Conservation (phyloP, 495 filamentous ascomycete genomes). For the Trichoderma orchidacearum region DNA sequence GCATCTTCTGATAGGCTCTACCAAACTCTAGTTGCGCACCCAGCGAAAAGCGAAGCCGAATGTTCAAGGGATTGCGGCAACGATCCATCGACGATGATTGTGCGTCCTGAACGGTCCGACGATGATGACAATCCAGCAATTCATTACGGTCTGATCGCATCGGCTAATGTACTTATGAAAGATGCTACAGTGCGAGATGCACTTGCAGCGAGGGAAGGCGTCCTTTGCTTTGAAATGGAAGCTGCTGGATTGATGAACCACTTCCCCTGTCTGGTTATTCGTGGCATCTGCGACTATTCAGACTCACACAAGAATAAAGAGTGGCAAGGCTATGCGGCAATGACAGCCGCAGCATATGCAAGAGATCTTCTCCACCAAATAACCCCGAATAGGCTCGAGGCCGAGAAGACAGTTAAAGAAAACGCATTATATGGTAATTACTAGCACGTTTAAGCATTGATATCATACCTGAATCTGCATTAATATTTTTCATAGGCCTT, state of each 20-base stretch:
- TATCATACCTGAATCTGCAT: not conserved
- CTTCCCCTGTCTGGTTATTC: not conserved
- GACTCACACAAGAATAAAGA: not conserved
- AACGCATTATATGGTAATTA: not conserved
- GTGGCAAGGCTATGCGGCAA: not conserved
- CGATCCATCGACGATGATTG: not conserved
- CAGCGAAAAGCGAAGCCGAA: not conserved
- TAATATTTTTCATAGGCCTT: not conserved
- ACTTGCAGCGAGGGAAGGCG: not conserved
- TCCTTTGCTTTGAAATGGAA: conserved; percentile 6
- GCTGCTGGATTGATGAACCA: not conserved
- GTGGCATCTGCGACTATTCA: not conserved
- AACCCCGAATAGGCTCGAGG: not conserved
- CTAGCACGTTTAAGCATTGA: not conserved
- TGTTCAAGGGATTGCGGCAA: not conserved
- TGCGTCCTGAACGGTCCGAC: conserved; percentile 1
- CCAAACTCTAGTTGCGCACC: not conserved
- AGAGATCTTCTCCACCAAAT: not conserved
- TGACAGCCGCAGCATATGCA: not conserved
- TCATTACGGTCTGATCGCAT: not conserved
- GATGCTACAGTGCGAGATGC: conserved; percentile 1
- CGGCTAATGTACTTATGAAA: not conserved
- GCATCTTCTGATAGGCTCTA: not conserved
- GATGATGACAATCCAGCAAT: not conserved
- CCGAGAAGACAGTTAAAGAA: not conserved